Evolutionary conservation across 768 basidiomycete genomes (phyloP), one percentile per base, ranked within the genome.

Genomic region (Mycena polygramma): DNA sequence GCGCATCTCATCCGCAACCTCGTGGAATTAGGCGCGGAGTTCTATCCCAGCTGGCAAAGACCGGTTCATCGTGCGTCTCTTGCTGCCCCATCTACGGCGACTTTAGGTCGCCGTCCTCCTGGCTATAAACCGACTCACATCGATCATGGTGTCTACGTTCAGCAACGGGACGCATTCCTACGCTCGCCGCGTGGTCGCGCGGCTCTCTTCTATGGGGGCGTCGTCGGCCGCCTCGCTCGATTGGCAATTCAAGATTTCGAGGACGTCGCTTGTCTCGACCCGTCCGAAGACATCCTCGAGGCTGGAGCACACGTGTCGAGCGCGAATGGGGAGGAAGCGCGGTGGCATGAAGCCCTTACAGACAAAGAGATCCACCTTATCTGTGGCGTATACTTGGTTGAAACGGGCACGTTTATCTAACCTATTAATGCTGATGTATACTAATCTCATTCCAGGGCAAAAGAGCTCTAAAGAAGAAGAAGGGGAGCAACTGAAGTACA

Each of bases 371-470:
- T 67, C 35, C 19, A 68, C 43, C n/a, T 71, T 35, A 68, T 71
- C 26, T 71, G 70, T 43, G 66, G 70, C n/a, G 62, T 72, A 19
- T 72, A 72, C 49, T n/a, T n/a, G 0, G 35, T 68, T 43, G 71
- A 60, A 54, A 72, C 66, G 15, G 71, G 71, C 48, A 55, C 14
- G 62, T 68, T 57, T 26, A 13, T 8, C 19, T 37, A 45, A 26
- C 30, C 26, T 63, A n/a, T 53, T 57, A 10, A 26, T 30, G n/a
- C 57, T 57, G 52, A 57, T 57, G 24, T 54, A 24, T 45, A n/a
- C 63, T 61, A 9, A 68, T 51, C 55, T 68, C 37, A 37, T 22
- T 55, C 55, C 57, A 64, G 63, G 69, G 22, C 68, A 64, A 59
- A 51, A 17, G 63, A 64, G 63, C 63, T 49, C 15, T 6, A 10